Evolutionary conservation across 192 early-diverging fungal genomes (phyloP), one percentile per base, ranked within the genome.

Genomic region (Dissophora globulifera): DNA sequence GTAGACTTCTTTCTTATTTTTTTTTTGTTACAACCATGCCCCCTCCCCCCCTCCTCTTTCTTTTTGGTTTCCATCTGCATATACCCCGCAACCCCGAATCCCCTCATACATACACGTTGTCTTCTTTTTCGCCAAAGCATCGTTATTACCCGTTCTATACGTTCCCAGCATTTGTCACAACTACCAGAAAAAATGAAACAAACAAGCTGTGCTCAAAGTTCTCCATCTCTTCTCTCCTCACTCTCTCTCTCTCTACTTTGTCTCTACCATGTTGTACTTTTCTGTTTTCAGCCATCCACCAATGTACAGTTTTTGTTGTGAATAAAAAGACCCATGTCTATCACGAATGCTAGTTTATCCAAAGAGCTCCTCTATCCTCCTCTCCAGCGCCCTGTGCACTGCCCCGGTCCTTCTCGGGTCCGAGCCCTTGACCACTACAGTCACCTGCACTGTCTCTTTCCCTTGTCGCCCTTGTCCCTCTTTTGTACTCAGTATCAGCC

Each of bases 291-390:
- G 2, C 25, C 2, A 35, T 32, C n/a, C 40, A 26, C n/a, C 9
- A 41, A 4, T 22, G 15, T 19, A 60, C 12, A 33, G 31, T 2
- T 32, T 11, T 38, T 31, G 47, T 35, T 23, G 43, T 50, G 50
- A 58, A 58, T 26, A 69, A 52, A 48, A 60, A 55, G 27, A n/a
- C n/a, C n/a, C n/a, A n/a, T n/a, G n/a, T n/a, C n/a, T n/a, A n/a
- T n/a, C n/a, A n/a, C n/a, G n/a, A n/a, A n/a, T n/a, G n/a, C n/a
- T n/a, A n/a, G n/a, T n/a, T n/a, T 29, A 38, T 46, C 52, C 69
- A 56, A 71, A 71, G 10, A 71, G 53, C 9, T 51, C 40, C 8
- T 16, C 17, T 9, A 74, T 29, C 16, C 69, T 54, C 23, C n/a
- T 57, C 23, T 50, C 31, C 15, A 74, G 10, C 0, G 61, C 69